Evolutionary conservation across 805 yeast species (phyloP).

Genomic region (Ogataea pignaliae): DNA sequence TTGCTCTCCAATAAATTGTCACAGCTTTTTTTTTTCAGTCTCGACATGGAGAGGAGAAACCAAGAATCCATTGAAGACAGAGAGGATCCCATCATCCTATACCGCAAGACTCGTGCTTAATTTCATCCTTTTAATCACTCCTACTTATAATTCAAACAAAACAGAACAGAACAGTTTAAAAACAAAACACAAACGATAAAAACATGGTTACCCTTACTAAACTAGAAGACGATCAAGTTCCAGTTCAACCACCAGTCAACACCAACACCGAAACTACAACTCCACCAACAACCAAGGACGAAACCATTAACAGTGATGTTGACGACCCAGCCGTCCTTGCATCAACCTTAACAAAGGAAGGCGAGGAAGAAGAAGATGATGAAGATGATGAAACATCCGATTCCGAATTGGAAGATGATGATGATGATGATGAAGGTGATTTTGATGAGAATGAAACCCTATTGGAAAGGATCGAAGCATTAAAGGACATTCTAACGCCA

Average conservation of each 20-base stretch:
- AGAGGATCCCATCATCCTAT: too few relatives aligned
- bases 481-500: slow-evolving; percentile 90
- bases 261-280: neutral
- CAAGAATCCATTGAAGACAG: too few relatives aligned
- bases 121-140: too few relatives aligned
- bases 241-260: slow-evolving; percentile 7
- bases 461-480: slow-evolving; percentile 82
- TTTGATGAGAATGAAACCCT: slow-evolving; percentile 82
- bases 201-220: slow-evolving; percentile 74
- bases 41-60: too few relatives aligned
- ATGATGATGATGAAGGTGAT: slow-evolving; percentile 64
- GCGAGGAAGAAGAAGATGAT: slow-evolving; percentile 29
- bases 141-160: too few relatives aligned
- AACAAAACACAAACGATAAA: neutral
- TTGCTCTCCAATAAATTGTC: too few relatives aligned
- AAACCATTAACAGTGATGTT: too few relatives aligned
- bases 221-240: slow-evolving; percentile 49
- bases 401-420: slow-evolving; percentile 39
- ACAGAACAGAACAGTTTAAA: too few relatives aligned
- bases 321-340: slow-evolving; percentile 26
- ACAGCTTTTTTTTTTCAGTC: too few relatives aligned
- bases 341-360: slow-evolving; percentile 27
- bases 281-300: too few relatives aligned
- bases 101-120: too few relatives aligned
- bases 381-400: slow-evolving; percentile 30